phyloP scores from a whole-genome alignment of 2,329 filamentous ascomycete genomes.

The Helminthosporium solani region DNA sequence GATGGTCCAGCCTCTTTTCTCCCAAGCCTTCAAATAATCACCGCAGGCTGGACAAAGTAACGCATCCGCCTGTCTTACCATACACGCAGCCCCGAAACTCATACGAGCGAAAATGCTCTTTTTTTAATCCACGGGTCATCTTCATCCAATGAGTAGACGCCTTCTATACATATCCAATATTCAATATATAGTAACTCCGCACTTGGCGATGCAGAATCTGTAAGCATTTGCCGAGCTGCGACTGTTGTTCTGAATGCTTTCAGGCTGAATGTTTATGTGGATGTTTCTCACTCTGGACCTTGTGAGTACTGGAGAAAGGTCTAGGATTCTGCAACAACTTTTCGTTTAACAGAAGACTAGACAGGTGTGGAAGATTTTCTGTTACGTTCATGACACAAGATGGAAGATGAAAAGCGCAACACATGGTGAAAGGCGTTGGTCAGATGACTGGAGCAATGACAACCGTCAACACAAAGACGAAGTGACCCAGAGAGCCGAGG shows the following conservation, averaged over 20 bases:
- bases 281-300: too few relatives aligned
- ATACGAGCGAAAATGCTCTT: neutral
- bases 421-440: too few relatives aligned
- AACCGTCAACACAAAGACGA: too few relatives aligned
- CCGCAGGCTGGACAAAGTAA: neutral
- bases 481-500: too few relatives aligned
- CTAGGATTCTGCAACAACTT: too few relatives aligned
- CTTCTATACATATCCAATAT: slow-evolving; percentile 5
- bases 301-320: neutral
- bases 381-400: too few relatives aligned
- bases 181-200: slow-evolving; percentile 1
- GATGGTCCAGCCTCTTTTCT: neutral
- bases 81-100: neutral
- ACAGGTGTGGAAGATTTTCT: too few relatives aligned
- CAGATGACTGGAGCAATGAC: too few relatives aligned
- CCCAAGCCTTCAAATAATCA: neutral
- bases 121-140: neutral
- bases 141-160: neutral
- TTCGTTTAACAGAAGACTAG: too few relatives aligned
- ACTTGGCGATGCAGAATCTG: neutral
- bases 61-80: neutral
- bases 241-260: neutral
- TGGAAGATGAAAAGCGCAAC: too few relatives aligned
- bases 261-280: neutral
- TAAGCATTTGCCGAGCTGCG: slow-evolving; percentile 2